phyloP scores from a whole-genome alignment of 2,329 filamentous ascomycete species.

The Ophiostoma sp. region DNA sequence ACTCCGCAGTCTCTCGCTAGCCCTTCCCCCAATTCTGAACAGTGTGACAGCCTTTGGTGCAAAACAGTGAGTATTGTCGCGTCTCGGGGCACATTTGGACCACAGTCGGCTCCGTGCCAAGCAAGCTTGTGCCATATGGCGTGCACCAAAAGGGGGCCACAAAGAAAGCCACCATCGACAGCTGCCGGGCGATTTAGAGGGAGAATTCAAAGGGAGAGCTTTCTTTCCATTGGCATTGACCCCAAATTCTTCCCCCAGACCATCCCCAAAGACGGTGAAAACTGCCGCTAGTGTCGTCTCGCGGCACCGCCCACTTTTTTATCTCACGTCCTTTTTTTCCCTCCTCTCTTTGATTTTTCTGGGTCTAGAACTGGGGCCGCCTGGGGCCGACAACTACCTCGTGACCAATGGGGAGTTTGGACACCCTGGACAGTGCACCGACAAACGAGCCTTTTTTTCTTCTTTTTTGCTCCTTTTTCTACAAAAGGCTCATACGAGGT shows the following conservation, averaged over 20 bases:
- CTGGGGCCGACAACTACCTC: background rate
- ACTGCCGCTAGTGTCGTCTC: conserved; percentile 3
- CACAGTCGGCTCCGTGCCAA: background rate
- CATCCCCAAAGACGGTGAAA: background rate
- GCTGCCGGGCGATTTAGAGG: no score
- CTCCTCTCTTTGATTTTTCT: background rate
- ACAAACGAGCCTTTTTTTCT: background rate
- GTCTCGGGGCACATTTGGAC: conserved; percentile 1
- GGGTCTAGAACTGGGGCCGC: background rate
- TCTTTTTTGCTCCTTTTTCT: background rate
- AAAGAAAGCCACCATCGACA: no score
- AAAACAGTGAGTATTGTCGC: background rate
- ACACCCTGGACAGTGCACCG: no score
- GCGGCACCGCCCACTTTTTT: background rate
- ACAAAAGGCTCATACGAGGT: no score
- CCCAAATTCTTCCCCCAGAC: background rate
- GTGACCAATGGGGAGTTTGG: no score
- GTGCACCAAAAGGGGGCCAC: no score
- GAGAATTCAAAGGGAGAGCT: no score
- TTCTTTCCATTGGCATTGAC: no score
- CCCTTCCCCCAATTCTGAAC: background rate
- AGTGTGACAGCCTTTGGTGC: background rate
- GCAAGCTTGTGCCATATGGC: background rate
- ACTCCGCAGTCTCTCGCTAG: background rate
- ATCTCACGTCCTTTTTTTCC: background rate